Conservation (phyloP, 1,284 basidiomycete genomes). For the Fomitopsis schrenkii region DNA sequence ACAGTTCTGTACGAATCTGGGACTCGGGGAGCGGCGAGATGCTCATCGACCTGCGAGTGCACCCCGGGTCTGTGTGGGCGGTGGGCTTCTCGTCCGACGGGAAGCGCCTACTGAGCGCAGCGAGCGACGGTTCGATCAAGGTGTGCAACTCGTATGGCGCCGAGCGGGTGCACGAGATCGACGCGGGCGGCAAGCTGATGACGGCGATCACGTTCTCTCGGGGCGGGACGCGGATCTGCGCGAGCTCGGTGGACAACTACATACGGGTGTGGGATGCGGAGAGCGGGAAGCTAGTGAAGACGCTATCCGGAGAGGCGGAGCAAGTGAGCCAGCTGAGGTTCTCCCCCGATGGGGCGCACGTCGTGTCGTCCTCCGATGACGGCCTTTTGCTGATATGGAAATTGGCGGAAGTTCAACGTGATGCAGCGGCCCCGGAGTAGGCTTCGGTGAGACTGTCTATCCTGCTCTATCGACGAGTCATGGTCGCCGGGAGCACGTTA, state of each 20-base stretch:
- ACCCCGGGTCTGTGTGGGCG: slow-evolving; percentile 6
- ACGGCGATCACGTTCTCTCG: slow-evolving; percentile 1
- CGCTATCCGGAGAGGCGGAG: background rate
- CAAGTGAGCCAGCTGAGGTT: background rate
- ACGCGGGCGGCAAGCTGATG: background rate
- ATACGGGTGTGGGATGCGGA: too few relatives aligned
- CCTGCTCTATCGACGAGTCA: too few relatives aligned
- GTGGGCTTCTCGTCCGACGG: slow-evolving; percentile 10
- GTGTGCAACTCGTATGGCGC: slow-evolving; percentile 4
- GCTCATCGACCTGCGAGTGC: slow-evolving; percentile 4
- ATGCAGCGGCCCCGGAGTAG: too few relatives aligned
- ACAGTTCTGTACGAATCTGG: slow-evolving; percentile 9
- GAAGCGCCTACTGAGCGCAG: slow-evolving; percentile 1
- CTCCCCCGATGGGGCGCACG: slow-evolving; percentile 3
- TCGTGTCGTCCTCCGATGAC: slow-evolving; percentile 5
- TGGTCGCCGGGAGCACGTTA: too few relatives aligned
- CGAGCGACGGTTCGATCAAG: background rate
- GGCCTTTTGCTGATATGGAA: background rate
- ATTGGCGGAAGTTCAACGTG: too few relatives aligned
- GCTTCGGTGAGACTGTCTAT: too few relatives aligned
- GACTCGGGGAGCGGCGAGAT: too few relatives aligned
- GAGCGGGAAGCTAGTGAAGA: background rate
- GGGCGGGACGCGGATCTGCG: slow-evolving; percentile 1
- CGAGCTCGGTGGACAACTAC: background rate
- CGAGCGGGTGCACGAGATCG: background rate